Base-by-base conservation (phyloP, 345 rosid species). In the Cardiospermum halicacabum region DNA sequence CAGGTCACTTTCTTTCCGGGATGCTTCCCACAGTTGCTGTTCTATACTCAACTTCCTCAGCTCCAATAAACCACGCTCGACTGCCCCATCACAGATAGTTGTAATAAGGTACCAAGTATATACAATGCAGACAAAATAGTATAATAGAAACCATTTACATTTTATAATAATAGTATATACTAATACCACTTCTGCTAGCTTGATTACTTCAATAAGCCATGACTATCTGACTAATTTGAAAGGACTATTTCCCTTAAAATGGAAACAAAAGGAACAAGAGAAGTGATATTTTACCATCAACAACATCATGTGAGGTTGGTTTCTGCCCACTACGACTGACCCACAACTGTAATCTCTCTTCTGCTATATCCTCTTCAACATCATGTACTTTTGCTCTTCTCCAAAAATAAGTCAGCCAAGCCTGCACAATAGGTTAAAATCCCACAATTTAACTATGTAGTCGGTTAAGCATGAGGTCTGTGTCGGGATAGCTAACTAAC, bases 1-100 rank as follows among this genome's bases (percentile, higher is more conserved):
- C 58, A 71, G 81, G 26, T 77, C 86, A 59, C 74, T 86, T 66
- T 84, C 88, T 70, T 68, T 75, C 30, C 97, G 79, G 66, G 97
- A 91, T 27, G 89, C 86, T 81, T 85, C 96, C 96, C 97, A 91
- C 18, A 91, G 85, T 60, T 85, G 96, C 59, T 82, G 97, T 72
- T 91, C 96, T 55, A 91, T 87, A 60, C 94, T 88, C 69, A 91
- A 79, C 75, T 91, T 91, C 79, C 86, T 81, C 71, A 91, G 82
- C 80, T 89, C 96, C 68, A 74, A 60, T 64, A 89, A 68, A 11
- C 92, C 96, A 68, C 97, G 75, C 72, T 91, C 90, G 64, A 89
- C 97, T 91, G 82, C 66, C 57, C 53, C 11, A 58, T 16, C 19
- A 1, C 51, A 18, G 51, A 11, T 18, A 47, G 51, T 18, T 47